Evolutionary conservation across 805 yeast genomes (phyloP).

Genomic region (Cyberlindnera mrakii): DNA sequence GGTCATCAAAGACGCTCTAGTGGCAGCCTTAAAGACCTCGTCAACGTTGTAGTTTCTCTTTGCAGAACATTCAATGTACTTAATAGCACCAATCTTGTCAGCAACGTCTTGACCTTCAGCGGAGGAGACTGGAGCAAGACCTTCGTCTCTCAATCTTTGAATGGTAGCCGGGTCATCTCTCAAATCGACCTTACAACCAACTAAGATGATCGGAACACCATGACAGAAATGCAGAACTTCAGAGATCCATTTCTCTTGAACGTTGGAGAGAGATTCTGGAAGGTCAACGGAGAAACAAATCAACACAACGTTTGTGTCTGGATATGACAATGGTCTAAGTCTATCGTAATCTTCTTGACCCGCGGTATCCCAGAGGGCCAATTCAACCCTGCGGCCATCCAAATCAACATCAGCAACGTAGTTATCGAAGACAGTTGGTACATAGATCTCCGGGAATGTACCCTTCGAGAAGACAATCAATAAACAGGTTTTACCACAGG

Average conservation of each 20-base stretch:
- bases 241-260: constrained; percentile 92
- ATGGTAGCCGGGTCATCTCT: constrained; percentile 77
- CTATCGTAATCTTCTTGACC: constrained; percentile 98
- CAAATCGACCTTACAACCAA: constrained; percentile 87
- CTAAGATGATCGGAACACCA: constrained; percentile 87
- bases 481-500: constrained; percentile 93
- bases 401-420: constrained; percentile 95
- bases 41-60: constrained; percentile 87
- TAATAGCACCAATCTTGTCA: constrained; percentile 80
- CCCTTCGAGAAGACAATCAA: constrained; percentile 82
- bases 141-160: constrained; percentile 66
- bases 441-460: constrained; percentile 89
- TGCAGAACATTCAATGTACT: constrained; percentile 89
- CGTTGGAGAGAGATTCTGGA: constrained; percentile 89
- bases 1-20: constrained; percentile 74
- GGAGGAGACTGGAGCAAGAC: constrained; percentile 74
- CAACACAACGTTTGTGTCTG: constrained; percentile 86
- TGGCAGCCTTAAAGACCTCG: constrained; percentile 89
- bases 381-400: constrained; percentile 86
- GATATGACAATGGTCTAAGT: constrained; percentile 84
- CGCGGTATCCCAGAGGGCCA: constrained; percentile 97
- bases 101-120: constrained; percentile 86
- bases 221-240: constrained; percentile 93
- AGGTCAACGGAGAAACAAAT: constrained; percentile 88
- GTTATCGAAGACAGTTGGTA: constrained; percentile 95